A percentile compares a stretch with the other conserved stretches of the same genome.
phyloP scores from a whole-genome alignment of 2,329 filamentous ascomycete species.

The Fusarium sp. region DNA sequence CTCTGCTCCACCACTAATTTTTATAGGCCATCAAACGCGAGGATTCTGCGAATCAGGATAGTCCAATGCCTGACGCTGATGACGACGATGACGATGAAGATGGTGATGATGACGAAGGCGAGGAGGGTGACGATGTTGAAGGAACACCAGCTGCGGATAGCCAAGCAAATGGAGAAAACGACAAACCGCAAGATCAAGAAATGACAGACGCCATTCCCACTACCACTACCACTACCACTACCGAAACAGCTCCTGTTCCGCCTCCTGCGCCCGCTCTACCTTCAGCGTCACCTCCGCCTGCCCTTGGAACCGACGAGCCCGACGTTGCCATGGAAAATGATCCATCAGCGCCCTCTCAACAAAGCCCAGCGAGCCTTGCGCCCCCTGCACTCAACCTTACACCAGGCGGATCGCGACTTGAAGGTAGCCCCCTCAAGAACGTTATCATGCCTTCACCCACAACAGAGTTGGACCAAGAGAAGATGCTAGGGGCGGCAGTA shows the following conservation, averaged over 20 bases:
- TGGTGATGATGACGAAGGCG: slow-evolving; percentile 60
- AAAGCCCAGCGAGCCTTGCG: slow-evolving; percentile 49
- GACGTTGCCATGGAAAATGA: slow-evolving; percentile 45
- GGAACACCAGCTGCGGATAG: slow-evolving; percentile 47
- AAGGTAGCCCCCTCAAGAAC: slow-evolving; percentile 66
- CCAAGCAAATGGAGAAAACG: slow-evolving; percentile 47
- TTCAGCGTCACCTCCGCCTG: slow-evolving; percentile 2
- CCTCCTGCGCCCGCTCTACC: slow-evolving; percentile 13
- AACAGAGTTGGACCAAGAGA: slow-evolving; percentile 44
- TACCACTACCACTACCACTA: slow-evolving; percentile 38
- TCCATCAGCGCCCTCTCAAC: slow-evolving; percentile 37
- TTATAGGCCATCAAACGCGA: slow-evolving; percentile 56
- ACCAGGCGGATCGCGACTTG: slow-evolving; percentile 51
- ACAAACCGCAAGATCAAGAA: slow-evolving; percentile 51
- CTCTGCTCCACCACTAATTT: slow-evolving; percentile 31
- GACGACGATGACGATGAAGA: slow-evolving; percentile 61
- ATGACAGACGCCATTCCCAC: slow-evolving; percentile 52
- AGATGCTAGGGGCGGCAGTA: slow-evolving; percentile 7
- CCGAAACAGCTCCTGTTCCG: slow-evolving; percentile 30
- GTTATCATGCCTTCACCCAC: slow-evolving; percentile 61
- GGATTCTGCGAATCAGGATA: slow-evolving; percentile 59
- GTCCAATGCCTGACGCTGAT: slow-evolving; percentile 65
- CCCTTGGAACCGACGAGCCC: slow-evolving; percentile 35
- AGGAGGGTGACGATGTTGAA: slow-evolving; percentile 60
- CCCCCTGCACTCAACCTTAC: slow-evolving; percentile 46